These are phyloP conservation scores for Talaromyces trachyspermus DNA, from an alignment of 495 filamentous ascomycete genomes.

Conservation along the genomic window DNA sequence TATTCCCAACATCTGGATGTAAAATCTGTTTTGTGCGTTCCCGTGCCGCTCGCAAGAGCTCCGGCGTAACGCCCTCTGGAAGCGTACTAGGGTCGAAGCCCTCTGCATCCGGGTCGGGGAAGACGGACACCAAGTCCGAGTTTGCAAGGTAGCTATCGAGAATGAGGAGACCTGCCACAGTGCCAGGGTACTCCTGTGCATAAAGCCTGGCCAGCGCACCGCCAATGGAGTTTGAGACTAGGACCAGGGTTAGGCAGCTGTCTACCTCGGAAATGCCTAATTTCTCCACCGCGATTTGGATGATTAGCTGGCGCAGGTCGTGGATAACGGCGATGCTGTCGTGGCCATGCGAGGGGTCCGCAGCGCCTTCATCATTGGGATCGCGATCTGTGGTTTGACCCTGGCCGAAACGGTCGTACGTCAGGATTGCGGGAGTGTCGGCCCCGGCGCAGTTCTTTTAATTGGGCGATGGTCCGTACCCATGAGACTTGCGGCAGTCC, in stretches of 20 bases:
- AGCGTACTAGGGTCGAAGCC: slow-evolving; percentile 37
- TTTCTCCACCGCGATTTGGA: slow-evolving; percentile 23
- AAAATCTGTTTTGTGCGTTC: slow-evolving; percentile 35
- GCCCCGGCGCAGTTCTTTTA: slow-evolving; percentile 24
- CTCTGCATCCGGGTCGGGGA: slow-evolving; percentile 50
- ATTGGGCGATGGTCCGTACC: slow-evolving; percentile 34
- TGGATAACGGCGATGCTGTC: slow-evolving; percentile 37
- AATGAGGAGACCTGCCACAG: slow-evolving; percentile 42
- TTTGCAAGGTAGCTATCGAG: slow-evolving; percentile 59
- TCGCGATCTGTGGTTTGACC: slow-evolving; percentile 47
- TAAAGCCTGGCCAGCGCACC: slow-evolving; percentile 52
- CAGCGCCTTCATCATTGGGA: slow-evolving; percentile 36
- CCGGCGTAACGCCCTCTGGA: slow-evolving; percentile 34
- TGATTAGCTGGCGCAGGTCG: slow-evolving; percentile 46
- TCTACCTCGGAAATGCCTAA: slow-evolving; percentile 12
- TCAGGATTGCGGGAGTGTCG: slow-evolving; percentile 41
- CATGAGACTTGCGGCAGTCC: slow-evolving; percentile 44
- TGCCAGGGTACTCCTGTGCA: slow-evolving; percentile 35
- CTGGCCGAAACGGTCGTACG: slow-evolving; percentile 60
- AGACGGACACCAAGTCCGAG: slow-evolving; percentile 50
- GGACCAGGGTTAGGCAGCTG: slow-evolving; percentile 25
- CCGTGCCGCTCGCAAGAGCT: slow-evolving; percentile 39
- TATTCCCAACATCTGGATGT: slow-evolving; percentile 45
- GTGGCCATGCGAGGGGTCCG: slow-evolving; percentile 43
- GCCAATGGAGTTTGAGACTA: slow-evolving; percentile 54